Base-by-base conservation (phyloP, 257 asterid species). In the Solanum rostratum region DNA sequence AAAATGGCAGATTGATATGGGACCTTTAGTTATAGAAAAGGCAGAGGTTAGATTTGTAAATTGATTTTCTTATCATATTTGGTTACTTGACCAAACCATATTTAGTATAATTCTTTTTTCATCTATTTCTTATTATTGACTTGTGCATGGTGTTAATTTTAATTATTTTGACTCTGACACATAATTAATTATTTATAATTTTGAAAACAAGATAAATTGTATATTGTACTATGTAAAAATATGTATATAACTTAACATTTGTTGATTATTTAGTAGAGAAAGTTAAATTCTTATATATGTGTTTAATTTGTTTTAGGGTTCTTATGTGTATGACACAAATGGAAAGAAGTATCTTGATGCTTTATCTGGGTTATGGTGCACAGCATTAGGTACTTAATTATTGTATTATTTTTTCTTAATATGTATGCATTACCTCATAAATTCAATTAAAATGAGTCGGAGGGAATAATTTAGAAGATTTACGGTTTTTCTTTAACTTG, bases 331-430 rank as follows among this genome's bases (percentile, higher is more conserved):
- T 53, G 99, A 96, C 71, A 46, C 52, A 55, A 86, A 92, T 24
- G 99, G 99, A 63, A 94, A 87, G 84, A 96, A 92, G 89, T 96
- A 93, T 88, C 94, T 96, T 55, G 99, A 96, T 88, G 4, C 98
- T 76, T 95, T 96, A 45, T 97, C 99, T 91, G 99, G 99, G 84
- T 88, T 96, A 84, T 96, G 99, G 99, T 92, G 95, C 90, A 96
- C 97, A 3, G 89, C 98, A 52, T 92, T 96, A 80, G 98, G 98
- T 59, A 59, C 68, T 59, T 59, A 59, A 22, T 59, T 59, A 59
- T 10, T 59, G 16, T 22, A 22, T 59, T 59, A 59, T 22, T 59
- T n/a, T n/a, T n/a, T n/a, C n/a, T n/a, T n/a, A n/a, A n/a, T n/a
- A n/a, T n/a, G n/a, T n/a, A n/a, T n/a, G n/a, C n/a, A n/a, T n/a